Percentiles rank a stretch among this genome's conserved stretches.
Conservation (phyloP, 208 protist genomes). For the Trypanosoma conorhini region DNA sequence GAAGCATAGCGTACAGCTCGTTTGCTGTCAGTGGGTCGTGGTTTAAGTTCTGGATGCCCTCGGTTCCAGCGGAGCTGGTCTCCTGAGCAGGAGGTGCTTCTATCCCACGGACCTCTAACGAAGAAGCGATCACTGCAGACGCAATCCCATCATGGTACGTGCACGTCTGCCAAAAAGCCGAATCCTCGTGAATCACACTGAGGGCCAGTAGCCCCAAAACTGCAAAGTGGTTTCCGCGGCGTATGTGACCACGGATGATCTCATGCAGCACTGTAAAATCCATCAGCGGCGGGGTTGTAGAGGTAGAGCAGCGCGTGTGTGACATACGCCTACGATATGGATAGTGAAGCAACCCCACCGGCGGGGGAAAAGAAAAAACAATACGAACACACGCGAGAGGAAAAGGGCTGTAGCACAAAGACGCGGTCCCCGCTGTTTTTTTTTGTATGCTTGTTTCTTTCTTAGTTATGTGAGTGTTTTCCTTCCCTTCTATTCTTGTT, state of each 20-base stretch:
- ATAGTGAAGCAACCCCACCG: not conserved
- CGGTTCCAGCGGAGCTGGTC: not conserved
- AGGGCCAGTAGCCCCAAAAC: conserved; percentile 49
- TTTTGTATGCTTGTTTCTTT: not conserved
- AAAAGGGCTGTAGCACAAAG: not conserved
- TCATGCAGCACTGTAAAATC: conserved; percentile 61
- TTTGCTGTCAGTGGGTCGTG: conserved; percentile 2
- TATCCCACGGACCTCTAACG: conserved; percentile 12
- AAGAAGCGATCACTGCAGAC: conserved; percentile 41
- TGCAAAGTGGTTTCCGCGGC: conserved; percentile 36
- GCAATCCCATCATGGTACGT: conserved; percentile 64
- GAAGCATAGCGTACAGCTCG: conserved; percentile 22
- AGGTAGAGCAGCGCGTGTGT: conserved; percentile 1
- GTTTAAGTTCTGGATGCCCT: not conserved
- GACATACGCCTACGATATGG: not conserved
- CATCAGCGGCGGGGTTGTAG: not conserved
- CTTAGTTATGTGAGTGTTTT: too few relatives aligned
- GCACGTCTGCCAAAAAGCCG: conserved; percentile 76
- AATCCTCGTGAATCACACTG: conserved; percentile 34
- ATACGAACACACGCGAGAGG: not conserved
- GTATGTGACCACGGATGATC: conserved; percentile 58
- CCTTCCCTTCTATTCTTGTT: not conserved
- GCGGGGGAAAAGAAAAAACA: not conserved
- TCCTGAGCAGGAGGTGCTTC: conserved; percentile 6
- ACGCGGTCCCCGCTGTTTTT: not conserved